Evolutionary conservation across 345 rosid genomes (phyloP).

Genomic region (Pugionium dolabratum): DNA sequence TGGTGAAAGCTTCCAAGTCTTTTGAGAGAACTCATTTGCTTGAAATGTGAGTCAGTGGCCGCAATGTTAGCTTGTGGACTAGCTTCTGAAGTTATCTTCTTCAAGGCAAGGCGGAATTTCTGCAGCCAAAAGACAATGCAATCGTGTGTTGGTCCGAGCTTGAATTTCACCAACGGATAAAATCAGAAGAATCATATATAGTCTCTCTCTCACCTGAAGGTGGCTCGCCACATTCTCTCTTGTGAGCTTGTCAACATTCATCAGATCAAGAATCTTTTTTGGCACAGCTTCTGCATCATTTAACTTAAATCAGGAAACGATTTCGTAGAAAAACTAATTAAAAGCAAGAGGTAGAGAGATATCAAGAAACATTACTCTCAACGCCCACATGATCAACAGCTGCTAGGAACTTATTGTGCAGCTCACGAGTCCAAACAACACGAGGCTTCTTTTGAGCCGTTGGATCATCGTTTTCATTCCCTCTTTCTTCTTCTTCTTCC

Average conservation of each 20-base stretch:
- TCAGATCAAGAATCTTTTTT: slow-evolving; percentile 84
- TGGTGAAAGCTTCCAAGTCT: slow-evolving; percentile 53
- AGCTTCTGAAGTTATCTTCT: slow-evolving; percentile 25
- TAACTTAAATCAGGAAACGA: slow-evolving; percentile 21
- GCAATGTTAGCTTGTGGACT: slow-evolving; percentile 45
- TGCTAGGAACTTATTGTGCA: slow-evolving; percentile 71
- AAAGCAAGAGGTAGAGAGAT: slow-evolving; percentile 6
- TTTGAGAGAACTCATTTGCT: slow-evolving; percentile 54
- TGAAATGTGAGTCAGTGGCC: slow-evolving; percentile 53
- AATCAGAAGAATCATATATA: background rate
- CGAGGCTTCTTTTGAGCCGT: slow-evolving; percentile 80
- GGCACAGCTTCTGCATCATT: slow-evolving; percentile 86
- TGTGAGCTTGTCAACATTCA: slow-evolving; percentile 83
- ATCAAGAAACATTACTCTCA: slow-evolving; percentile 60
- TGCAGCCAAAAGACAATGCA: slow-evolving; percentile 23
- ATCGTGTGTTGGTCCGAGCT: background rate
- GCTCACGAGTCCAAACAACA: slow-evolving; percentile 78
- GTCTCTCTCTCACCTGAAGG: slow-evolving; percentile 61
- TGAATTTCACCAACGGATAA: background rate
- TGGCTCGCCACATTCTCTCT: slow-evolving; percentile 96
- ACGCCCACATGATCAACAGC: slow-evolving; percentile 79
- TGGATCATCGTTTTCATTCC: slow-evolving; percentile 63
- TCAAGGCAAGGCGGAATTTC: slow-evolving; percentile 34
- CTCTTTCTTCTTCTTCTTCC: slow-evolving; percentile 53
- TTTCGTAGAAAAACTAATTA: background rate